Evolutionary conservation across 345 rosid genomes (phyloP).

Genomic region (Gynandropsis gynandra): DNA sequence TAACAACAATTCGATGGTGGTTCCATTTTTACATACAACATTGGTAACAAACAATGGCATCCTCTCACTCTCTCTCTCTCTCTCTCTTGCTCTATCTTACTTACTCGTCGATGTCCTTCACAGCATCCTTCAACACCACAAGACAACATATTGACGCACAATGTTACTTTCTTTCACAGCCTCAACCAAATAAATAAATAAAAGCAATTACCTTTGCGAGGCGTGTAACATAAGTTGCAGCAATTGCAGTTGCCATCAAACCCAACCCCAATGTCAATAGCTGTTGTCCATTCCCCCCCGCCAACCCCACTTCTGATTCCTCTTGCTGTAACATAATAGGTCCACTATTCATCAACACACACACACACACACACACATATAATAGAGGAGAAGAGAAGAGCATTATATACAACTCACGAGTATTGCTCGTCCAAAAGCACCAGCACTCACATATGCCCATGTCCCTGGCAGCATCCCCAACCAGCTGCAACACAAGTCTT

Average conservation of each 20-base stretch:
- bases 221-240: constrained; percentile 76
- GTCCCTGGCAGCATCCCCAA: constrained; percentile 98
- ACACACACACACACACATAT: not conserved
- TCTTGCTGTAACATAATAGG: constrained; percentile 60
- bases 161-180: not conserved
- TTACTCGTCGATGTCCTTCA: constrained; percentile 54
- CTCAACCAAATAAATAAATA: not conserved
- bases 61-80: too few species aligned
- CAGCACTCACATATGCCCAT: constrained; percentile 98
- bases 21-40: too few species aligned
- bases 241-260: constrained; percentile 72
- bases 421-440: constrained; percentile 91
- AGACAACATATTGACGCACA: too few species aligned
- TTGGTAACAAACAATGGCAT: too few species aligned
- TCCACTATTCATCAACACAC: not conserved
- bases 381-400: constrained; percentile 1
- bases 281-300: constrained; percentile 73
- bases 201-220: constrained; percentile 68
- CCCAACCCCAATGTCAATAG: constrained; percentile 79
- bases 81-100: too few species aligned
- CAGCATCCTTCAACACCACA: constrained; percentile 51
- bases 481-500: constrained; percentile 56
- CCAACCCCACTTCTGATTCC: constrained; percentile 56
- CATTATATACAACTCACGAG: constrained; percentile 46
- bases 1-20: too few species aligned